phyloP scores from a whole-genome alignment of 371 early-diverging fungal species.

The Rhizopus stolonifer region DNA sequence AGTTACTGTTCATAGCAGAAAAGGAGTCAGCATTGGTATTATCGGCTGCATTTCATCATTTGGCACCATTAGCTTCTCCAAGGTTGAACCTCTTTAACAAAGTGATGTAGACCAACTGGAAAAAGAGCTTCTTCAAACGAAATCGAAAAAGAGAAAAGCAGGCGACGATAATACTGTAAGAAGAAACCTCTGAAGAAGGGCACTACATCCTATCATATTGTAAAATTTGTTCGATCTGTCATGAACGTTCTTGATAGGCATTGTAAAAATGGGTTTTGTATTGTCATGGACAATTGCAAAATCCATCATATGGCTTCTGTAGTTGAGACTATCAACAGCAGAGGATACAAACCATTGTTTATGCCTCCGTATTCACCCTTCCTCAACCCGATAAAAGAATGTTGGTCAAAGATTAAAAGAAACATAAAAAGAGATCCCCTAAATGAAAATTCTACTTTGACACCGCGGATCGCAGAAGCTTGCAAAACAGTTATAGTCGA shows the following conservation, averaged over 20 bases:
- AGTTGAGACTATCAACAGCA: not conserved
- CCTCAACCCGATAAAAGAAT: not conserved
- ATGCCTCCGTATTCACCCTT: not conserved
- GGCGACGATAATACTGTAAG: not conserved
- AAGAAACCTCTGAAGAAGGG: constrained; percentile 2
- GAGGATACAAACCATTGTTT: not conserved
- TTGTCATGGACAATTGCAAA: constrained; percentile 10
- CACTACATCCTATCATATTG: constrained; percentile 11
- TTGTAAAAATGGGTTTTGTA: constrained; percentile 7
- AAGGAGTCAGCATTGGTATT: constrained; percentile 4
- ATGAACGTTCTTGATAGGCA: constrained; percentile 14
- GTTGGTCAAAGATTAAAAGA: constrained; percentile 4
- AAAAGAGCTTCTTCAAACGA: constrained; percentile 8
- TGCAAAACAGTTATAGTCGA: constrained; percentile 8
- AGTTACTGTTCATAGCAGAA: constrained; percentile 10
- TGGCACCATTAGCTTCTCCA: too few species aligned
- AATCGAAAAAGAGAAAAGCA: constrained; percentile 1
- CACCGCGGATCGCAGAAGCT: constrained; percentile 8
- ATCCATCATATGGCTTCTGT: constrained; percentile 1
- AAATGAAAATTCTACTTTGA: constrained; percentile 6
- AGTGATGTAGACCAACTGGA: constrained; percentile 3
- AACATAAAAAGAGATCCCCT: constrained; percentile 8
- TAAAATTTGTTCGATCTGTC: too few species aligned
- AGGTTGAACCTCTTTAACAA: constrained; percentile 5
- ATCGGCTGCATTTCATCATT: constrained; percentile 7